Base-by-base conservation (phyloP, 2,329 filamentous ascomycete genomes). In the Parastagonospora nodorum region DNA sequence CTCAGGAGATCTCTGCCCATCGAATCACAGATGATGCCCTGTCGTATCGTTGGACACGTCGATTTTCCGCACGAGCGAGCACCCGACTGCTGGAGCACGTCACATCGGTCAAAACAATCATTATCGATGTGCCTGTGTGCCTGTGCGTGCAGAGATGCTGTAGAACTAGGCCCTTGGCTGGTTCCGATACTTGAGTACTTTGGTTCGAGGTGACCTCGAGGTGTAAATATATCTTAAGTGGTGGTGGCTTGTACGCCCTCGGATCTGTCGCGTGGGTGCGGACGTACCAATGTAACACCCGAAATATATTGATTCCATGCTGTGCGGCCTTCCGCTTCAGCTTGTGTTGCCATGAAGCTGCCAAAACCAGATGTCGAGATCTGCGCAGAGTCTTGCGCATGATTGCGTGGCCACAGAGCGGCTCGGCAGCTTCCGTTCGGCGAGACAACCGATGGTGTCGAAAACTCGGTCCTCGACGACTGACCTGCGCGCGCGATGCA, bases 391-490 rank as follows among this genome's bases (percentile, higher is more conserved):
- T 55, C 51, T 55, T 45, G 50, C 55, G 57, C 36, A 48, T 60
- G 61, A 59, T 60, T 63, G 59, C 63, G 58, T 58, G 60, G 57
- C 55, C 55, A 51, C 55, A 51, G 54, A 51, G 51, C 55, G 59
- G 60, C 37, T 62, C 59, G 61, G 61, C 43, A 64, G 58, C 53
- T 58, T 56, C 61, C 60, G 60, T 48, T 56, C 53, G 57, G 62
- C 53, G 51, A 58, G 51, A 43, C 53, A 57, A 51, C 63, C 63
- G 63, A 61, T 54, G 53, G 49, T 44, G 42, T 42, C 46, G n/a
- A 45, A 39, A 47, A 58, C 27, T 33, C 37, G 19, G 36, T n/a
- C 37, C 28, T 37, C 28, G 43, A 39, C 43, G 40, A 14, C 30
- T 12, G 40, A 24, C 24, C 12, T 15, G 19, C 27, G 12, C 28